Evolutionary conservation across 805 yeast genomes (phyloP).

Genomic region (Clavispora carvajalis): DNA sequence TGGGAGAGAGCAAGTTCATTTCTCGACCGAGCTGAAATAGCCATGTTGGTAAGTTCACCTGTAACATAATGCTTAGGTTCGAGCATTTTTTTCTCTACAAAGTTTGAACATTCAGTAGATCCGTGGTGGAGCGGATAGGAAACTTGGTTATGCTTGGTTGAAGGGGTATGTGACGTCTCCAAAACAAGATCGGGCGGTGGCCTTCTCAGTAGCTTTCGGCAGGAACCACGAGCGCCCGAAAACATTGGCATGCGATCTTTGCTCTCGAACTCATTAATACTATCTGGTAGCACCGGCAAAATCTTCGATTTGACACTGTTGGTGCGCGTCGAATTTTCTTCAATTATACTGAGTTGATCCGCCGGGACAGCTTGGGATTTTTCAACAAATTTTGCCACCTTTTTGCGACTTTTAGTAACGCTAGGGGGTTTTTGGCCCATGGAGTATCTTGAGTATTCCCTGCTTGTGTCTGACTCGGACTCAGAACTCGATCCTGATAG

Average conservation of each 20-base stretch:
- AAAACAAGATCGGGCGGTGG: not conserved
- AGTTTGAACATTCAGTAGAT: not conserved
- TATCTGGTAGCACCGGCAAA: constrained; percentile 1
- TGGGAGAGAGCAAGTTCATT: not conserved
- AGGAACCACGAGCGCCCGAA: not conserved
- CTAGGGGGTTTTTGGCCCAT: constrained; percentile 22
- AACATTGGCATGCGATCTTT: not conserved
- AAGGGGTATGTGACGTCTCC: not conserved
- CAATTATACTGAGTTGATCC: constrained; percentile 40
- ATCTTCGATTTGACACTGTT: constrained; percentile 22
- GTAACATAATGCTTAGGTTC: not conserved
- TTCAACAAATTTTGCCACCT: constrained; percentile 20
- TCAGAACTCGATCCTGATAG: constrained; percentile 16
- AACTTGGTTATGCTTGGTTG: not conserved
- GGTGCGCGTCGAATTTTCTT: constrained; percentile 30
- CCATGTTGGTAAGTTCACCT: not conserved
- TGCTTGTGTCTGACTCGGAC: constrained; percentile 13
- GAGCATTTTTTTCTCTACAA: not conserved
- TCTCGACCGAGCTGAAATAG: not conserved
- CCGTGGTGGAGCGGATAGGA: not conserved
- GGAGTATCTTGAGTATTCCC: not conserved
- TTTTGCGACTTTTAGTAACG: constrained; percentile 20
- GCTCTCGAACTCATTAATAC: not conserved
- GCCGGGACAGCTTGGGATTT: constrained; percentile 17
- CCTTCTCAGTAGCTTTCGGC: not conserved